Evolutionary conservation across 345 rosid genomes (phyloP).

Genomic region (Murraya koenigii): DNA sequence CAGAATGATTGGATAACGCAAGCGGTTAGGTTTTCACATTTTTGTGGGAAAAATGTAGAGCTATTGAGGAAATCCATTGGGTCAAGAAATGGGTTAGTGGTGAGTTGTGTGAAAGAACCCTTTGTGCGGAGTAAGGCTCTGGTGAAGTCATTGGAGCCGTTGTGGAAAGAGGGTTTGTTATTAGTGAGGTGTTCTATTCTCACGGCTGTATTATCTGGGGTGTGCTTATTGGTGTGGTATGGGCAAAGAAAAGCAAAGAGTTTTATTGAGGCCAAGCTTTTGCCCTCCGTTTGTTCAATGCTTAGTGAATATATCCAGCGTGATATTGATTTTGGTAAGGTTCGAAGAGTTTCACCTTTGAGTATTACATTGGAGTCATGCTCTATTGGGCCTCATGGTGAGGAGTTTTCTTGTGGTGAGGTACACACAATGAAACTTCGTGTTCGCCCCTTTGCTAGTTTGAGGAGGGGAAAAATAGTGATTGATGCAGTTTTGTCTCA

Average conservation of each 20-base stretch:
- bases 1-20: constrained; percentile 63
- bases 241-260: constrained; percentile 73
- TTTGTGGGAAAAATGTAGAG: constrained; percentile 67
- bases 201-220: constrained; percentile 71
- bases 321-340: constrained; percentile 79
- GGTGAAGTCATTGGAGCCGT: constrained; percentile 58
- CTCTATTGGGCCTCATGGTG: constrained; percentile 69
- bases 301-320: constrained; percentile 77
- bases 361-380: constrained; percentile 79
- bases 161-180: constrained; percentile 76
- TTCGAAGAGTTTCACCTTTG: constrained; percentile 77
- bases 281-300: constrained; percentile 81
- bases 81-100: constrained; percentile 51
- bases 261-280: constrained; percentile 72
- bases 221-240: constrained; percentile 84
- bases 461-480: constrained; percentile 87
- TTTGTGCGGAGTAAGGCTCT: constrained; percentile 53
- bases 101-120: constrained; percentile 62
- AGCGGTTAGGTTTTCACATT: constrained; percentile 57
- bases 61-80: constrained; percentile 59
- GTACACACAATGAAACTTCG: constrained; percentile 77
- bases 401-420: constrained; percentile 94
- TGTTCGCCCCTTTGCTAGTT: constrained; percentile 76
- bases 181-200: constrained; percentile 79
- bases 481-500: constrained; percentile 80